Evolutionary conservation across 2,329 filamentous ascomycete genomes (phyloP).

Genomic region (Fusarium graminum): DNA sequence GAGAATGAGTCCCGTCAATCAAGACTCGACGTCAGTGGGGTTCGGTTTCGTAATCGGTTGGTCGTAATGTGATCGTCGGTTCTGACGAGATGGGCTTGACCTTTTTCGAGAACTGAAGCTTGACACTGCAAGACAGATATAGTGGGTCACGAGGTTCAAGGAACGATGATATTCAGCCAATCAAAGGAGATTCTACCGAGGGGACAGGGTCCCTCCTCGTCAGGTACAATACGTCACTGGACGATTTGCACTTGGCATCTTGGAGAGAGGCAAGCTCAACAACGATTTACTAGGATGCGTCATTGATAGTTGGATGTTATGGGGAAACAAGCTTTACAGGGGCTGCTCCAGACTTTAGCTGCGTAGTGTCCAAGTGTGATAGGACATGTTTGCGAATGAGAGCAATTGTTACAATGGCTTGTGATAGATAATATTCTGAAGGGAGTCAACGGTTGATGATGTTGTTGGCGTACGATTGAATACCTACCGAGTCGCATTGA

Average conservation of each 20-base stretch:
- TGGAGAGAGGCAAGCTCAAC: slow-evolving; percentile 2
- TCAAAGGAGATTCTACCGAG: slow-evolving; percentile 2
- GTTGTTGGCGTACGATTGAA: too few species aligned
- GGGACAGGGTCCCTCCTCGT: slow-evolving; percentile 38
- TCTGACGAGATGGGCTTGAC: slow-evolving; percentile 24
- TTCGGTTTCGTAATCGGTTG: slow-evolving; percentile 25
- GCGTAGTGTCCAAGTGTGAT: too few species aligned
- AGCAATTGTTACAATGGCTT: too few species aligned
- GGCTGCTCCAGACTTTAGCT: neutral
- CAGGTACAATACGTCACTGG: slow-evolving; percentile 45
- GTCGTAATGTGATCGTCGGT: slow-evolving; percentile 27
- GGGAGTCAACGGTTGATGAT: too few species aligned
- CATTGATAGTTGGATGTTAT: slow-evolving; percentile 14
- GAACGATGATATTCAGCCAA: slow-evolving; percentile 27
- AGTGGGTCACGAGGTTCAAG: slow-evolving; percentile 33
- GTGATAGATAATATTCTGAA: too few species aligned
- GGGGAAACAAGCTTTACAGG: slow-evolving; percentile 1
- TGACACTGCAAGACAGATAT: slow-evolving; percentile 27
- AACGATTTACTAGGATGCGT: slow-evolving; percentile 26
- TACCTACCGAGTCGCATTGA: too few species aligned
- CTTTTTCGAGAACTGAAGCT: slow-evolving; percentile 24
- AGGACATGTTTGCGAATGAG: neutral
- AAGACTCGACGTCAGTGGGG: slow-evolving; percentile 36
- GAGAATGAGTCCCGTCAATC: slow-evolving; percentile 1
- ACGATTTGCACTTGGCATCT: slow-evolving; percentile 38